Evolutionary conservation across 257 asterid genomes (phyloP).

Genomic region (Fraxinus excelsior): DNA sequence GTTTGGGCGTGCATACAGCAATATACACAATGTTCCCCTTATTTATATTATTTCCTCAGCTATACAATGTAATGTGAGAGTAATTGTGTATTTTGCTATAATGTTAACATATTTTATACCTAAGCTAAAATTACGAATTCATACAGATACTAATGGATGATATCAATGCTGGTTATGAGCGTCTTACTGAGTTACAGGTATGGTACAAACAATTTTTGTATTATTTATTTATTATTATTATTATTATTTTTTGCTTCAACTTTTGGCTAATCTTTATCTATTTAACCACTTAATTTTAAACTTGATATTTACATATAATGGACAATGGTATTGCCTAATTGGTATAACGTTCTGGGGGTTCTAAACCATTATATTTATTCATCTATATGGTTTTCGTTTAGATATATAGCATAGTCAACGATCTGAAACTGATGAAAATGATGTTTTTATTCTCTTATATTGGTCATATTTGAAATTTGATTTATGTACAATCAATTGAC

Average conservation of each 20-base stretch:
- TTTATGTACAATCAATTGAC: not conserved
- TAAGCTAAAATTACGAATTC: slow-evolving; percentile 4
- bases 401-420: not conserved
- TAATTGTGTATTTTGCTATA: slow-evolving; percentile 1
- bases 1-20: not conserved
- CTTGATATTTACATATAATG: not conserved
- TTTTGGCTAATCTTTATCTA: slow-evolving; percentile 2
- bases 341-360: not conserved
- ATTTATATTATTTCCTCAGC: not conserved
- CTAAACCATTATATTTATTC: not conserved
- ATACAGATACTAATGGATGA: slow-evolving; percentile 88
- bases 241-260: not conserved
- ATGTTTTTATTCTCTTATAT: not conserved
- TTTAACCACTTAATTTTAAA: not conserved
- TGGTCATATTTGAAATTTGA: not conserved
- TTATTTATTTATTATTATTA: too few species aligned
- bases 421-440: not conserved
- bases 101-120: not conserved
- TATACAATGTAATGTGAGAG: not conserved
- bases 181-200: slow-evolving; percentile 96
- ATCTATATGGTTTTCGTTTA: not conserved
- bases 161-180: slow-evolving; percentile 92
- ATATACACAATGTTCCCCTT: not conserved
- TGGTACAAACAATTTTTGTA: not conserved
- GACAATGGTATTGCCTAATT: not conserved